Conservation (phyloP, 2,329 filamentous ascomycete genomes). For the Ophiostoma quercus region DNA sequence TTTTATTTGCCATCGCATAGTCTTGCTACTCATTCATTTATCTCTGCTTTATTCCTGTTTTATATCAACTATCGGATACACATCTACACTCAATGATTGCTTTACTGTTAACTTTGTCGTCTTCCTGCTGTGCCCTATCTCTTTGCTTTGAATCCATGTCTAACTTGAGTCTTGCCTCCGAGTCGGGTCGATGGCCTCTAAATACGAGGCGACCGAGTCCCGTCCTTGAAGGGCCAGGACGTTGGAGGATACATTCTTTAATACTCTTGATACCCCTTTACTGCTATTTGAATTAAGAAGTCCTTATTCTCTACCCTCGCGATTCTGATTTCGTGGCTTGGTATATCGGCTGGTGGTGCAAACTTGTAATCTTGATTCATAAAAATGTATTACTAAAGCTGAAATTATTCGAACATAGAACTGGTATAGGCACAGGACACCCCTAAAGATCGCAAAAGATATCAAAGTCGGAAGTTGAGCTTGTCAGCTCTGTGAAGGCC, state of each 20-base stretch:
- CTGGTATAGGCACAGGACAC: neutral
- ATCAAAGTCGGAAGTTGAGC: constrained; percentile 42
- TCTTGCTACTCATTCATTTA: constrained; percentile 4
- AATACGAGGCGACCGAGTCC: too few relatives aligned
- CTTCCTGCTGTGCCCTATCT: neutral
- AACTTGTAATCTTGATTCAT: neutral
- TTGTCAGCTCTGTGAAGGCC: constrained; percentile 35
- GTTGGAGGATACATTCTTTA: neutral
- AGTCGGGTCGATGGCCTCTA: neutral
- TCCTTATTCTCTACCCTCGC: neutral
- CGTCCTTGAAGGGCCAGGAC: too few relatives aligned
- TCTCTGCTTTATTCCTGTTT: neutral
- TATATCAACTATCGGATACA: neutral
- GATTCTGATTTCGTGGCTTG: neutral
- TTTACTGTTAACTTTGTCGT: neutral
- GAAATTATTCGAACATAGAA: neutral
- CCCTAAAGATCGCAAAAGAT: constrained; percentile 42
- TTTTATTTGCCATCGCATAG: neutral
- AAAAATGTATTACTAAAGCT: neutral
- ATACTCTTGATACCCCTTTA: neutral
- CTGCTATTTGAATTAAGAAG: neutral
- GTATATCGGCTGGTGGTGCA: neutral
- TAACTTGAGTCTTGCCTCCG: neutral
- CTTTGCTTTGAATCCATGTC: neutral
- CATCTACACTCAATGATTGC: constrained; percentile 11